Conservation (phyloP, 352 stramenopile genomes). For the Saprolegnia parasitica region DNA sequence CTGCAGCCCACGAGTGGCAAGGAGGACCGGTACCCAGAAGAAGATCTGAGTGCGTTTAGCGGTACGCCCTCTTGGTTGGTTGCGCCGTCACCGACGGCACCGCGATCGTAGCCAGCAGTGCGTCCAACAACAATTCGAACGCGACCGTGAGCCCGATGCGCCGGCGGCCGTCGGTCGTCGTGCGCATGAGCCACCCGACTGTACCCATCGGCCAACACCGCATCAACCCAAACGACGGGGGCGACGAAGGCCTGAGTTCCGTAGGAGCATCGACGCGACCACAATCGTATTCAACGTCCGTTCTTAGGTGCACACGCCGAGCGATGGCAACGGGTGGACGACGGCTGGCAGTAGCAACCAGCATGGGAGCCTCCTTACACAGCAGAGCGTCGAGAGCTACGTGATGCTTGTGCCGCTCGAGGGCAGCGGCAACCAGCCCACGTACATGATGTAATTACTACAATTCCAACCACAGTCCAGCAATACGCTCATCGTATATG, state of each 20-base stretch:
- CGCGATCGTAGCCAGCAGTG: constrained; percentile 6
- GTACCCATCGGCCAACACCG: background rate
- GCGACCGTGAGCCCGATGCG: background rate
- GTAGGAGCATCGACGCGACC: background rate
- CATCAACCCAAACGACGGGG: constrained; percentile 7
- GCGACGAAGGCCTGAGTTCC: background rate
- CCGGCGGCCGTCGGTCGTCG: background rate
- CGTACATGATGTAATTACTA: constrained; percentile 11
- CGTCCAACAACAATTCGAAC: constrained; percentile 2
- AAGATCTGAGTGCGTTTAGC: constrained; percentile 11
- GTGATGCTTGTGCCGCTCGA: constrained; percentile 6
- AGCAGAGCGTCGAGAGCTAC: constrained; percentile 12
- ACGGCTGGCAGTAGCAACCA: background rate
- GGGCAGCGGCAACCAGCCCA: background rate
- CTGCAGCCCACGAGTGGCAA: constrained; percentile 14
- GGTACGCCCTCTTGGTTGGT: background rate
- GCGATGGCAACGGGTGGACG: constrained; percentile 1
- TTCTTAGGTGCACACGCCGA: constrained; percentile 1
- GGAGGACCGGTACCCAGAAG: constrained; percentile 3
- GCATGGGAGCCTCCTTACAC: background rate
- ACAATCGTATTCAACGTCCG: too few relatives aligned
- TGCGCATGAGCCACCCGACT: background rate
- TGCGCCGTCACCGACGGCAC: background rate
- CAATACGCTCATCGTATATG: too few relatives aligned
- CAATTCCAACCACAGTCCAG: too few relatives aligned